A percentile compares a stretch with the other conserved stretches of the same genome.
phyloP scores from a whole-genome alignment of 2,329 filamentous ascomycete species.

The Microascus cirrosus region DNA sequence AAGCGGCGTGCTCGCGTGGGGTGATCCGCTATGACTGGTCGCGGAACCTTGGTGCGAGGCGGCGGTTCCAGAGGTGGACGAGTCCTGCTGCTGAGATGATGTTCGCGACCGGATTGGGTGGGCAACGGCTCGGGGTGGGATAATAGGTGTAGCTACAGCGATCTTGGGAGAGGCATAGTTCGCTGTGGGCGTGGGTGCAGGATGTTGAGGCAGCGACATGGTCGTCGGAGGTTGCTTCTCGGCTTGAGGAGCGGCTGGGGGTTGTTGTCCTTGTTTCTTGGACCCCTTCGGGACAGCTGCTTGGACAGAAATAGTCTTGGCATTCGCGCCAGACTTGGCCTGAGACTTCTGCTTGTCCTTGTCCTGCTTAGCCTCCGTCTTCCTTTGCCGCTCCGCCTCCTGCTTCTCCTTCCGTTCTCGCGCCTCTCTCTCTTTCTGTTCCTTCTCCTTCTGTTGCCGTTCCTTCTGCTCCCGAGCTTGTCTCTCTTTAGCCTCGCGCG shows the following conservation, averaged over 20 bases:
- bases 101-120: constrained; percentile 70
- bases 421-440: constrained; percentile 50
- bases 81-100: constrained; percentile 70
- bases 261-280: constrained; percentile 10
- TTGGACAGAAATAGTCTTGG: not conserved
- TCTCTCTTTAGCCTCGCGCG: constrained; percentile 57
- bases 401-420: constrained; percentile 37
- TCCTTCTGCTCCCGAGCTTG: constrained; percentile 54
- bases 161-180: constrained; percentile 69
- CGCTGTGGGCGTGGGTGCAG: constrained; percentile 38
- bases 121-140: constrained; percentile 61
- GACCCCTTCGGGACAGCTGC: not conserved
- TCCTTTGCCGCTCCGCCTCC: constrained; percentile 55
- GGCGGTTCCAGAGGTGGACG: constrained; percentile 53
- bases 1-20: constrained; percentile 49
- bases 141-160: constrained; percentile 63
- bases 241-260: constrained; percentile 19
- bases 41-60: constrained; percentile 46
- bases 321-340: constrained; percentile 3
- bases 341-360: constrained; percentile 40
- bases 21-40: constrained; percentile 45
- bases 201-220: constrained; percentile 41
- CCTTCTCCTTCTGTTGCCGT: constrained; percentile 47
- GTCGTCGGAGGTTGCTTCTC: constrained; percentile 13
- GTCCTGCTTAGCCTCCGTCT: constrained; percentile 52